These are phyloP conservation scores for Amoebophrya sp. DNA, from an alignment of 169 alveolate species.

Conservation along the genomic window DNA sequence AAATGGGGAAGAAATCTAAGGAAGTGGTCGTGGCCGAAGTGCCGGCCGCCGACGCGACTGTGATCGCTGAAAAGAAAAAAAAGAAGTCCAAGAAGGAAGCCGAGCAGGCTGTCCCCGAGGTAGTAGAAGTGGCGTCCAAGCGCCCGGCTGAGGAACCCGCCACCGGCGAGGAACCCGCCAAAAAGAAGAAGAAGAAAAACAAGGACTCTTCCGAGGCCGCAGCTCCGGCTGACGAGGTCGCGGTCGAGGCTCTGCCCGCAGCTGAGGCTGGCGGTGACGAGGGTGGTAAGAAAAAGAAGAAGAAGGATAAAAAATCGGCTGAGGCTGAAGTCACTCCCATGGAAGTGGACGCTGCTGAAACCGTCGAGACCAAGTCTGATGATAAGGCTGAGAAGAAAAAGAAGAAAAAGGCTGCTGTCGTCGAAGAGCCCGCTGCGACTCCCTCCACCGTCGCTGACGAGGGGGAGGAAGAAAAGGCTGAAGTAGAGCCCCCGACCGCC, in stretches of 20 bases:
- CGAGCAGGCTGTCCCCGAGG: no score
- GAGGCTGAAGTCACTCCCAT: neutral
- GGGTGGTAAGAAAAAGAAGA: neutral
- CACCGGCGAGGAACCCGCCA: neutral
- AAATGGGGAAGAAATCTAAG: no score
- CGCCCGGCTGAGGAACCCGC: no score
- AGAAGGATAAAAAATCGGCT: neutral
- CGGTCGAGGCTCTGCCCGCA: neutral
- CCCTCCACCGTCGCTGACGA: neutral
- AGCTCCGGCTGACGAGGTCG: no score
- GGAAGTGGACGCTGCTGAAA: neutral
- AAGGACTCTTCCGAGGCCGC: neutral
- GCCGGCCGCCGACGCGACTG: no score
- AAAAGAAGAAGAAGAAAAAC: neutral
- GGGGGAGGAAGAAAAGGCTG: neutral
- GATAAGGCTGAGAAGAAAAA: neutral
- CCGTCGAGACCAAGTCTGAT: neutral
- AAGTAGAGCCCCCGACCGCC: neutral
- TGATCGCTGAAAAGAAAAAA: no score
- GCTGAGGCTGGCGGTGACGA: neutral
- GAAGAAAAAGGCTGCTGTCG: no score
- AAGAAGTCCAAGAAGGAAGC: no score
- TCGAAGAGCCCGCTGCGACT: no score
- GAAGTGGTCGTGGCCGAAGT: no score
- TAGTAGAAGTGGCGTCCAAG: no score